phyloP scores from a whole-genome alignment of 768 basidiomycete species.

The Polyporus arcularius region DNA sequence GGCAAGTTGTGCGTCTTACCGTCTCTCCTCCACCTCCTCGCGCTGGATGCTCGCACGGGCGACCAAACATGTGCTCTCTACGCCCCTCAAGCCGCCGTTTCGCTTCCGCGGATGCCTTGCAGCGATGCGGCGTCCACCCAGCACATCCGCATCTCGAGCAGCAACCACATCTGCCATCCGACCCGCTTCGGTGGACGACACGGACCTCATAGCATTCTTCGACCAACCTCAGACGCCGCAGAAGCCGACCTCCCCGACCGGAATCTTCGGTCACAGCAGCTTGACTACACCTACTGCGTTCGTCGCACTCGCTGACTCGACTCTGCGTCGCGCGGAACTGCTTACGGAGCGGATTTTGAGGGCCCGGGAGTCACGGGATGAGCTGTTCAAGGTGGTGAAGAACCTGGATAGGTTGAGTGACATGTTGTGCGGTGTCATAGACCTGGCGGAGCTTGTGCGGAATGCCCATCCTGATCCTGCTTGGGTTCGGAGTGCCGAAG shows the following conservation, averaged over 20 bases:
- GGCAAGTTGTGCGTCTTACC: not conserved
- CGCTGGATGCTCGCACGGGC: slow-evolving; percentile 39
- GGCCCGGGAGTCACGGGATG: slow-evolving; percentile 68
- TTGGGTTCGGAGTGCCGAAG: slow-evolving; percentile 85
- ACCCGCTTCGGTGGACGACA: slow-evolving; percentile 67
- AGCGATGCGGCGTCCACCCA: slow-evolving; percentile 29
- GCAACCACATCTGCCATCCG: slow-evolving; percentile 44
- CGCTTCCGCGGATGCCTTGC: slow-evolving; percentile 47
- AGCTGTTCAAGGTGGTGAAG: slow-evolving; percentile 87
- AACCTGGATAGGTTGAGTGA: slow-evolving; percentile 96
- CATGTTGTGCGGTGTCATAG: slow-evolving; percentile 93
- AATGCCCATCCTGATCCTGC: slow-evolving; percentile 87
- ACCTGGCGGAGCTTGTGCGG: slow-evolving; percentile 90
- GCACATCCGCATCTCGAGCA: slow-evolving; percentile 13
- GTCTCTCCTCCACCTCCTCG: not conserved
- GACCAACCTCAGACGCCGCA: slow-evolving; percentile 56
- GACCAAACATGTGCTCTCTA: slow-evolving; percentile 43
- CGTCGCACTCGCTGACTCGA: slow-evolving; percentile 72
- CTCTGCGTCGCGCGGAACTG: slow-evolving; percentile 75
- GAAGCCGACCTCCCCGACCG: slow-evolving; percentile 54
- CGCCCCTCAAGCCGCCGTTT: slow-evolving; percentile 35
- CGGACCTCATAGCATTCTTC: slow-evolving; percentile 66
- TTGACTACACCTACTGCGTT: slow-evolving; percentile 73
- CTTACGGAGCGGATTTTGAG: slow-evolving; percentile 83
- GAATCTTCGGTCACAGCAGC: slow-evolving; percentile 81